These are phyloP conservation scores for Vigna hirtella DNA, from an alignment of 306 rosid genomes.

Conservation along the genomic window DNA sequence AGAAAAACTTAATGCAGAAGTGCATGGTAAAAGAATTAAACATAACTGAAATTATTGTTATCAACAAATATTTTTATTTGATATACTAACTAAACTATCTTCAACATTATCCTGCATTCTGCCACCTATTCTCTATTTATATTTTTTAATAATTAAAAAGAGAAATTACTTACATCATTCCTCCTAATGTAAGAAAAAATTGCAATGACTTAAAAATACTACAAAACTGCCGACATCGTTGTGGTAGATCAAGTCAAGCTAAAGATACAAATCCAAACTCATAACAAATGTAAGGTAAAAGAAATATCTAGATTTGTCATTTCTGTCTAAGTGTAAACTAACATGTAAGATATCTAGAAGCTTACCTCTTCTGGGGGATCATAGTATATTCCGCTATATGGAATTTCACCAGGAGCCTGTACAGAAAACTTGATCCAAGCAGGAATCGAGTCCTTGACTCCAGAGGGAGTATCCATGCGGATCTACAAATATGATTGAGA, in stretches of 20 bases:
- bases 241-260: constrained; percentile 26
- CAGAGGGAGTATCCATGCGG: constrained; percentile 95
- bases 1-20: constrained; percentile 29
- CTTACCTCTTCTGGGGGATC: constrained; percentile 98
- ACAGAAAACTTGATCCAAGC: constrained; percentile 98
- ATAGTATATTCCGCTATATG: constrained; percentile 87
- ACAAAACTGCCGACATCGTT: constrained; percentile 16
- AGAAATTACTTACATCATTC: background rate
- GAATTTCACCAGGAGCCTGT: constrained; percentile 97
- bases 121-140: constrained; percentile 31
- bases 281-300: constrained; percentile 4
- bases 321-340: constrained; percentile 14
- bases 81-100: constrained; percentile 18
- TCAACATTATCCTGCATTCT: constrained; percentile 27
- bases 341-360: constrained; percentile 40
- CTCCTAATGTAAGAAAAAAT: constrained; percentile 16
- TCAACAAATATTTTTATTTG: constrained; percentile 16
- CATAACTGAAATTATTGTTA: constrained; percentile 22
- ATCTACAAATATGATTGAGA: constrained; percentile 58
- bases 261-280: constrained; percentile 16
- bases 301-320: constrained; percentile 18
- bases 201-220: constrained; percentile 14
- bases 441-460: constrained; percentile 93
- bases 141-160: constrained; percentile 8
- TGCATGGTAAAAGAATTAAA: constrained; percentile 33